A percentile compares a stretch with the other conserved stretches of the same genome.
Conservation (phyloP, 108 stramenopile species). For the Conticribra weissflogii region DNA sequence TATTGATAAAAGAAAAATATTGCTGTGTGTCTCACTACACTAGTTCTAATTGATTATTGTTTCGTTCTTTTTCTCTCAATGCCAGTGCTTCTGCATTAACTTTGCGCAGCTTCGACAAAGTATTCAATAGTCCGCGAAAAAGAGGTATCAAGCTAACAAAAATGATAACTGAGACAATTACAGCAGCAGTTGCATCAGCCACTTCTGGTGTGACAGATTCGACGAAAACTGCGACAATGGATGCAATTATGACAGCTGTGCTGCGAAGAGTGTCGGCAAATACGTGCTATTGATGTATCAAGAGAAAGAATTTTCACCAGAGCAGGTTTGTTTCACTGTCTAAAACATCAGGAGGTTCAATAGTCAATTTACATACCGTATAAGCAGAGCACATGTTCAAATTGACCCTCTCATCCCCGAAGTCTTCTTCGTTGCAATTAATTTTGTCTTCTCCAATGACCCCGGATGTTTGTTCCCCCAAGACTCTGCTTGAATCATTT, state of each 20-base stretch:
- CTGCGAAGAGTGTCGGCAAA: constrained; percentile 79
- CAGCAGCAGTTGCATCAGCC: constrained; percentile 76
- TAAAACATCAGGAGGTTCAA: not conserved
- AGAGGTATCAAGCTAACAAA: constrained; percentile 62
- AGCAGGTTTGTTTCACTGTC: not conserved
- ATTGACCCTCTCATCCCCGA: constrained; percentile 55
- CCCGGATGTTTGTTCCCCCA: constrained; percentile 9
- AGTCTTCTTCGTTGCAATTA: no score
- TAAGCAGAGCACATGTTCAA: constrained; percentile 85
- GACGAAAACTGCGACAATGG: constrained; percentile 48
- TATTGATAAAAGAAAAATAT: no score
- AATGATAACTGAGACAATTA: constrained; percentile 74
- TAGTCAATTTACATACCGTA: constrained; percentile 73
- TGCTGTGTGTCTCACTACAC: no score
- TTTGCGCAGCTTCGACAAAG: constrained; percentile 47
- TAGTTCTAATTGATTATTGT: no score
- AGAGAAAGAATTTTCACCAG: constrained; percentile 2
- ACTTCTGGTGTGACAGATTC: constrained; percentile 58
- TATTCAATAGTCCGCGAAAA: constrained; percentile 51
- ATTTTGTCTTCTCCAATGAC: constrained; percentile 38
- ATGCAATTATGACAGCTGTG: constrained; percentile 66
- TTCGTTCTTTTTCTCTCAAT: no score
- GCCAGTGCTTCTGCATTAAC: constrained; percentile 10
- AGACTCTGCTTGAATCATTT: constrained; percentile 19
- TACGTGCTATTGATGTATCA: constrained; percentile 53